phyloP scores from a whole-genome alignment of 345 rosid species.

The Lepidium didymum region DNA sequence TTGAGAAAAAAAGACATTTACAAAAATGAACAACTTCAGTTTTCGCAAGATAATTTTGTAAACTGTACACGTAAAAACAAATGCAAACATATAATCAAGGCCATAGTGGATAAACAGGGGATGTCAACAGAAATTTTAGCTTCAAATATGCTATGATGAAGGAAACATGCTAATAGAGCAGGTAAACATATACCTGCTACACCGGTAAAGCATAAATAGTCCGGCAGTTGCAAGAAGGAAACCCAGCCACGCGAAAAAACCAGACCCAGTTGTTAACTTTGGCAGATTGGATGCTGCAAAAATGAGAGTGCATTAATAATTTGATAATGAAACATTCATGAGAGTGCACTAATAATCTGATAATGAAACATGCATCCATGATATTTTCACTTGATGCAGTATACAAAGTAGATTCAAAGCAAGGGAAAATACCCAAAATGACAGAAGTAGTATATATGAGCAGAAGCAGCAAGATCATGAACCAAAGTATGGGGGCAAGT shows the following conservation, averaged over 20 bases:
- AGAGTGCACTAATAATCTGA: background rate
- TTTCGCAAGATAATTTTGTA: background rate
- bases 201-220: conserved; percentile 68
- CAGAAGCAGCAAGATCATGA: conserved; percentile 51
- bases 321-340: background rate
- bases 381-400: conserved; percentile 8
- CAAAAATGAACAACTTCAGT: background rate
- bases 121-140: background rate
- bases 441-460: conserved; percentile 57
- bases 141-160: background rate
- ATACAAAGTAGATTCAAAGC: conserved; percentile 11
- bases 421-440: conserved; percentile 43
- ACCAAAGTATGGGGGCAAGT: conserved; percentile 78
- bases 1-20: background rate
- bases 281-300: conserved; percentile 68
- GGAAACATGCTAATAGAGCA: background rate
- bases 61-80: background rate
- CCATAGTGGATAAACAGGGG: background rate
- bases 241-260: conserved; percentile 78
- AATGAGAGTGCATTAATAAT: background rate
- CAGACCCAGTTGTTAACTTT: conserved; percentile 61
- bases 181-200: conserved; percentile 64
- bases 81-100: background rate
- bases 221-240: conserved; percentile 65
- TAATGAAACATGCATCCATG: background rate